These are phyloP conservation scores for Russula virescens DNA, from an alignment of 768 basidiomycete species.

Conservation along the genomic window DNA sequence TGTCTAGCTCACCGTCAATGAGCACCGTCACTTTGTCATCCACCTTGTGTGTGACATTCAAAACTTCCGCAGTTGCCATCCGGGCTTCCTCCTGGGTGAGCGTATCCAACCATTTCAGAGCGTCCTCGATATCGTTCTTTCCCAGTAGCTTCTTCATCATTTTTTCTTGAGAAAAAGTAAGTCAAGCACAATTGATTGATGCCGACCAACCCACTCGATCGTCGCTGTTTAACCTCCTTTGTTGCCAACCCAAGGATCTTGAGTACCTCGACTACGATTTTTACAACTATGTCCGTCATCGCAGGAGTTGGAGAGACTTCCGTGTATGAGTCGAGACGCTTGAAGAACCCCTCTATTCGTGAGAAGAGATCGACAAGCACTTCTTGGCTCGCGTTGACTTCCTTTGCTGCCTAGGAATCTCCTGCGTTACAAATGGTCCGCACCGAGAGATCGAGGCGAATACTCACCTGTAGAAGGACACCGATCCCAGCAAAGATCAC, in stretches of 20 bases:
- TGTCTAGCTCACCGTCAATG: not conserved
- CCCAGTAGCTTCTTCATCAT: not conserved
- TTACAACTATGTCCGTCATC: not conserved
- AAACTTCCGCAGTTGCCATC: not conserved
- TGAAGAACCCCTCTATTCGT: not conserved
- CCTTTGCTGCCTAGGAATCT: not conserved
- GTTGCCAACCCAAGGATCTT: not conserved
- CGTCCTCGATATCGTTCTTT: not conserved
- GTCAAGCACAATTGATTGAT: too few species aligned
- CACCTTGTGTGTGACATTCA: not conserved
- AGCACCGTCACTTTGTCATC: not conserved
- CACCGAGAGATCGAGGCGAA: not conserved
- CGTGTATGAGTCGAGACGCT: not conserved
- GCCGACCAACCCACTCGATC: not conserved
- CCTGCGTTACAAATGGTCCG: not conserved
- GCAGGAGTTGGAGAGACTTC: not conserved
- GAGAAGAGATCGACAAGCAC: constrained; percentile 1
- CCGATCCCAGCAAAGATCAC: not conserved
- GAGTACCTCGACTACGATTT: constrained; percentile 1
- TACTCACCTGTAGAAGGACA: not conserved
- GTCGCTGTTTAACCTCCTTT: not conserved
- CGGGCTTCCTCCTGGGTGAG: not conserved
- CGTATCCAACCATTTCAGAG: not conserved
- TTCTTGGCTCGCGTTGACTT: not conserved
- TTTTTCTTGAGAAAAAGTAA: not conserved